These are phyloP conservation scores for Termitomyces sp. DNA, from an alignment of 768 basidiomycete genomes.

Conservation along the genomic window DNA sequence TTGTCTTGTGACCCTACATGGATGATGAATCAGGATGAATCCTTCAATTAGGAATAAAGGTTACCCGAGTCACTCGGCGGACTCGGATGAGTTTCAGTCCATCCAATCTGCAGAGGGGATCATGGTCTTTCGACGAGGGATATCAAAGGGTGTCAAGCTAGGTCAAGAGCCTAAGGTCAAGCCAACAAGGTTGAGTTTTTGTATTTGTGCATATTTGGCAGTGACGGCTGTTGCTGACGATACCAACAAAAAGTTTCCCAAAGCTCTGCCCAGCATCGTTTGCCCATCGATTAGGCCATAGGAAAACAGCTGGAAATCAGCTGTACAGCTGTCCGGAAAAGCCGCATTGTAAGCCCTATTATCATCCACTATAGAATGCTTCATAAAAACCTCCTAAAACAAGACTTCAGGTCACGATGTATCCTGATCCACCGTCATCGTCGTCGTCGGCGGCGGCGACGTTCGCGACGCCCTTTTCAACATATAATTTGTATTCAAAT, in stretches of 20 bases:
- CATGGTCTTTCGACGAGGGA: neutral
- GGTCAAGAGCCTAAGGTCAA: no score
- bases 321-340: neutral
- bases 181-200: neutral
- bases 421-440: slow-evolving; percentile 12
- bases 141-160: neutral
- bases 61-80: neutral
- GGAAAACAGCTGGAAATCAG: neutral
- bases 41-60: neutral
- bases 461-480: slow-evolving; percentile 9
- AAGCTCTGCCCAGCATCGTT: neutral
- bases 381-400: neutral
- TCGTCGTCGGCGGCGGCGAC: slow-evolving; percentile 4
- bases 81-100: neutral
- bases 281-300: slow-evolving; percentile 4
- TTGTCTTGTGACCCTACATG: neutral
- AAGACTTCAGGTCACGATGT: slow-evolving; percentile 5
- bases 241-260: slow-evolving; percentile 6
- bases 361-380: neutral
- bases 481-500: slow-evolving; percentile 7
- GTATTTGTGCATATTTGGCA: slow-evolving; percentile 7
- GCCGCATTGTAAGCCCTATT: neutral
- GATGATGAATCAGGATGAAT: no score
- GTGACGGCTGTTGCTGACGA: slow-evolving; percentile 2
- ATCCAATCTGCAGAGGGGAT: neutral